Percentiles rank a stretch among this genome's conserved stretches.
These are phyloP conservation scores for Leishmania amazonensis DNA, from an alignment of 208 protist species.

Conservation along the genomic window DNA sequence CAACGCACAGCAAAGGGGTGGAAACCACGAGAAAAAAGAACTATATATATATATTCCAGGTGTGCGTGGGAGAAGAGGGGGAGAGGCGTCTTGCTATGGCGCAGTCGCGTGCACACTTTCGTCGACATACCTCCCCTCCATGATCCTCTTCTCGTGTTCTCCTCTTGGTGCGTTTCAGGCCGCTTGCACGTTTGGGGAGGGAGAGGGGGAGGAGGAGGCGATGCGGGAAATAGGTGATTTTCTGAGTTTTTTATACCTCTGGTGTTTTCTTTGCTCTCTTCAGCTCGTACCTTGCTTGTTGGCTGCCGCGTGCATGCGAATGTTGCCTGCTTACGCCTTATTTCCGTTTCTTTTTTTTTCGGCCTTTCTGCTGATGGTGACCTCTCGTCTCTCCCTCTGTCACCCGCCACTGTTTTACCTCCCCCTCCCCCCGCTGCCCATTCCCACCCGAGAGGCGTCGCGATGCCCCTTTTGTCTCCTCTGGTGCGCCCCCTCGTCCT, in stretches of 20 bases:
- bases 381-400: neutral
- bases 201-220: too few relatives aligned
- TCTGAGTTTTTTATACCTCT: neutral
- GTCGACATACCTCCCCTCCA: neutral
- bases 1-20: neutral
- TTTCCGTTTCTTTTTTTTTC: neutral
- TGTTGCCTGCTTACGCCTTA: conserved; percentile 2
- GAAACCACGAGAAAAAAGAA: neutral
- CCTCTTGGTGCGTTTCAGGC: neutral
- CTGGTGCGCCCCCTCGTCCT: neutral
- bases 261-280: neutral
- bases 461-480: neutral
- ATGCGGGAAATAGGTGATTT: too few relatives aligned
- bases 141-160: neutral
- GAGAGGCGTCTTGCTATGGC: neutral
- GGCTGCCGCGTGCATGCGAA: neutral
- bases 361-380: neutral
- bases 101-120: neutral
- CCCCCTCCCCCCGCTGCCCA: neutral
- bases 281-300: neutral
- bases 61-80: neutral
- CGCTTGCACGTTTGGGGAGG: neutral
- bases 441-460: neutral
- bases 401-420: neutral
- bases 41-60: neutral